Evolutionary conservation across 345 rosid species (phyloP), one percentile per base, ranked within the genome.

Genomic region (Pugionium cornutum): DNA sequence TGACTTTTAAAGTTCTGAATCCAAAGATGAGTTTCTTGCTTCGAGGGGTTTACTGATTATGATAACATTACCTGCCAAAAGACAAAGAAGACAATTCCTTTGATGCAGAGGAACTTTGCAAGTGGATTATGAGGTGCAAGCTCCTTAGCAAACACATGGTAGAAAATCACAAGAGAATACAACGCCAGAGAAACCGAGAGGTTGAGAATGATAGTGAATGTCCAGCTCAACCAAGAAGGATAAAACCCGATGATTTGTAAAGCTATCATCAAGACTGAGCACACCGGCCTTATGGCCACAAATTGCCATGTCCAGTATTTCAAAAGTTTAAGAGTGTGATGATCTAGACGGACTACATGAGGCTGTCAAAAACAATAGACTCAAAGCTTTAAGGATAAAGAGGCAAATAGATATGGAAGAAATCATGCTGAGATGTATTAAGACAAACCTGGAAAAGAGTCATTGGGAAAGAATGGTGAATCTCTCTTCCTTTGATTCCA

Each of bases 271-370:
- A 90, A 73, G 68, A 86, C 34, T 9, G 97, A 94, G 69, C 89
- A 90, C 67, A 86, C 65, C 1, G 99, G 99, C 36, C 97, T 84
- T 58, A 94, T 82, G 62, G 84, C 61, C 2, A 90, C 97, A 66
- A 90, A 94, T 53, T 94, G 99, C 99, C 97, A 94, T 50, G 99
- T 94, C 97, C 99, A 94, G 45, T 84, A 72, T 73, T 90, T 94
- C 58, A 94, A 81, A 53, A 83, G 97, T 78, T 60, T 88, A 10
- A 94, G 70, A 31, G 83, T 86, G 4, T 9, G 87, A 46, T 82
- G 96, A 79, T 94, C 80, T 67, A 94, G 70, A 67, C 78, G 83
- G 39, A 83, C 88, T 36, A 87, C 88, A 51, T 9, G 87, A 65
- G 95, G 95, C 99, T 94, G 84, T 76, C 80, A 63, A 2, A 37